A percentile compares a stretch with the other conserved stretches of the same genome.
These are phyloP conservation scores for Millerago galiae DNA, from an alignment of 805 yeast genomes.

Conservation along the genomic window DNA sequence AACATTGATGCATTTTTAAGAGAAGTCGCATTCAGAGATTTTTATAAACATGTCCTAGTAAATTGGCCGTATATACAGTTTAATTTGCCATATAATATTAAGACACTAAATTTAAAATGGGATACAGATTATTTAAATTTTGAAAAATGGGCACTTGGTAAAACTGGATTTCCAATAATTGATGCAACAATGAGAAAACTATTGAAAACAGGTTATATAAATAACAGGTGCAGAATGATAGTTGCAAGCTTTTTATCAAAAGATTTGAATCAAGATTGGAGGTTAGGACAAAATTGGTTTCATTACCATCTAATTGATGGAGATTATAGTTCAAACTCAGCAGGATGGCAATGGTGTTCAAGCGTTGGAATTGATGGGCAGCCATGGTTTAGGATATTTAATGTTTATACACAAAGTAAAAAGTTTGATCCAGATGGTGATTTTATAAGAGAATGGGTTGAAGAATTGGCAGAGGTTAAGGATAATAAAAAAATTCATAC, in stretches of 20 bases:
- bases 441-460: conserved; percentile 44
- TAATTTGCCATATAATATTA: conserved; percentile 42
- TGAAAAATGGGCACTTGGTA: conserved; percentile 45
- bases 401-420: conserved; percentile 44
- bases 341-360: conserved; percentile 54
- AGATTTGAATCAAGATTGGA: conserved; percentile 47
- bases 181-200: conserved; percentile 55
- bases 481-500: conserved; percentile 22
- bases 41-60: conserved; percentile 42
- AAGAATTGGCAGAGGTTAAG: conserved; percentile 31
- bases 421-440: conserved; percentile 42
- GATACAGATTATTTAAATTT: conserved; percentile 36
- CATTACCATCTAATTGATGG: conserved; percentile 42
- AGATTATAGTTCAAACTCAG: conserved; percentile 48
- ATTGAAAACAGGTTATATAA: conserved; percentile 45
- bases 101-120: conserved; percentile 36
- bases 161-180: conserved; percentile 49
- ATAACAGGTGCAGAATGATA: conserved; percentile 49
- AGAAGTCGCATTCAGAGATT: conserved; percentile 56
- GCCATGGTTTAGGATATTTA: conserved; percentile 51
- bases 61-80: conserved; percentile 47
- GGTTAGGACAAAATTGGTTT: conserved; percentile 48
- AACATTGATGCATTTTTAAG: conserved; percentile 41
- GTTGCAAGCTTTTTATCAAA: conserved; percentile 45
- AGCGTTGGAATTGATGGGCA: conserved; percentile 50